Base-by-base conservation (phyloP, 2,329 filamentous ascomycete species). In the Aphanocladium album region DNA sequence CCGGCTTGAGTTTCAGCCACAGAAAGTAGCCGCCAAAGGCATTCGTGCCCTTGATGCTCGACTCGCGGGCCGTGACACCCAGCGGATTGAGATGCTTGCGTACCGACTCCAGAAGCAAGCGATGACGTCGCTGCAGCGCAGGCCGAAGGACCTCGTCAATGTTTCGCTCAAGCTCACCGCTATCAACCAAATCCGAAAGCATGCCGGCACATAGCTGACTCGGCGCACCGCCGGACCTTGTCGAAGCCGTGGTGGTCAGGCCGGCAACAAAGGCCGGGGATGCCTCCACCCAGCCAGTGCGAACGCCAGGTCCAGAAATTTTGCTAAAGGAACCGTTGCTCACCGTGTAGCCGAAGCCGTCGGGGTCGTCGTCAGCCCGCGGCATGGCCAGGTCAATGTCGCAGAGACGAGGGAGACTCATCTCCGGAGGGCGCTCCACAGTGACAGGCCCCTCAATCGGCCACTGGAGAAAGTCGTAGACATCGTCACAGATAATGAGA, bases 401-500 rank as follows among this genome's bases (percentile, higher is more conserved):
- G 19, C 90, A 85, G 1, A 96, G 78, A 1, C 91, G 85, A 2
- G 91, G 91, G 9, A 92, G 84, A 14, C 87, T 83, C 49, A 89
- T 69, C 57, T 67, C 27, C 60, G 59, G 63, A 2, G 62, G 58
- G 33, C 61, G 57, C 30, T 63, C 62, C 43, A 62, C 60, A 41
- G 66, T 64, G 72, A 77, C 41, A 73, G 72, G 39, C 68, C 68
- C 55, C 49, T 75, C 69, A 0, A 77, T 67, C 2, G 84, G 82
- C 91, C 92, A 97, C 71, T 93, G 89, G 5, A 98, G 80, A 65
- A 93, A 89, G 72, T 98, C 93, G 71, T 99, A 99, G 11, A 98
- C 92, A 72, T 99, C 95, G 75, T 98, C 93, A 53, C 85, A 85
- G 30, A 97, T 81, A 60, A 97, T 75, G n/a, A 98, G 81, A 7